Conservation (phyloP, 805 yeast genomes). For the Brettanomyces nanus region DNA sequence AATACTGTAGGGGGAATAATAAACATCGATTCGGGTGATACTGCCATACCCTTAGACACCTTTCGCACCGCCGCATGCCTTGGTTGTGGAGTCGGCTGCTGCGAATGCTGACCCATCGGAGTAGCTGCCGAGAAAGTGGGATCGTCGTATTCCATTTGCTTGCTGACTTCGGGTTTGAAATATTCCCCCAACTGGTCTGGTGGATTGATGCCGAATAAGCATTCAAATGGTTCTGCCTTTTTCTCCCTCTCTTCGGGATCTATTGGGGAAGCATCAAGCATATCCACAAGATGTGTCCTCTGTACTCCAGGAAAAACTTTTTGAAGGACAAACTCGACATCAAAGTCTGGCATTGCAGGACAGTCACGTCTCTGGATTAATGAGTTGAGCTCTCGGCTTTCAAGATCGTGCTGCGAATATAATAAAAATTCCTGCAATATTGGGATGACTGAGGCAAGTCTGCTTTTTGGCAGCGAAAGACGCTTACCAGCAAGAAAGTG, state of each 20-base stretch:
- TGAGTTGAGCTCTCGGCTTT: constrained; percentile 4
- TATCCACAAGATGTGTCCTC: constrained; percentile 17
- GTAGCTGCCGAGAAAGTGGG: constrained; percentile 30
- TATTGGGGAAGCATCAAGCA: constrained; percentile 18
- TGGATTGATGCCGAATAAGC: constrained; percentile 14
- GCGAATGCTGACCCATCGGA: constrained; percentile 15
- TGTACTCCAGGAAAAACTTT: constrained; percentile 21
- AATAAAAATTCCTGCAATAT: constrained; percentile 23
- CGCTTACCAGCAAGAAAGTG: constrained; percentile 32
- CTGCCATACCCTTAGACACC: constrained; percentile 1
- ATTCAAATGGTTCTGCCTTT: constrained; percentile 16
- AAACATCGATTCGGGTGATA: constrained; percentile 22
- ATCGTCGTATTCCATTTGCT: constrained; percentile 26
- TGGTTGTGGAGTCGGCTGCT: constrained; percentile 1
- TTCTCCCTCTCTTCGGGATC: constrained; percentile 6
- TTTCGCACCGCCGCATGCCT: constrained; percentile 1
- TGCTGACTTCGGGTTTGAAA: background rate
- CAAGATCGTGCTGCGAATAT: constrained; percentile 15
- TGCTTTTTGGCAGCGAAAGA: constrained; percentile 20
- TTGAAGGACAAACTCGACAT: constrained; percentile 16
- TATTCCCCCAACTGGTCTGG: background rate
- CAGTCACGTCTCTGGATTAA: constrained; percentile 13
- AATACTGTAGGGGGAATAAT: constrained; percentile 28
- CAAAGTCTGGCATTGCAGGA: constrained; percentile 13
- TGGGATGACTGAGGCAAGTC: constrained; percentile 21